Conservation (phyloP, 495 filamentous ascomycete genomes). For the Daldinia caldariorum region DNA sequence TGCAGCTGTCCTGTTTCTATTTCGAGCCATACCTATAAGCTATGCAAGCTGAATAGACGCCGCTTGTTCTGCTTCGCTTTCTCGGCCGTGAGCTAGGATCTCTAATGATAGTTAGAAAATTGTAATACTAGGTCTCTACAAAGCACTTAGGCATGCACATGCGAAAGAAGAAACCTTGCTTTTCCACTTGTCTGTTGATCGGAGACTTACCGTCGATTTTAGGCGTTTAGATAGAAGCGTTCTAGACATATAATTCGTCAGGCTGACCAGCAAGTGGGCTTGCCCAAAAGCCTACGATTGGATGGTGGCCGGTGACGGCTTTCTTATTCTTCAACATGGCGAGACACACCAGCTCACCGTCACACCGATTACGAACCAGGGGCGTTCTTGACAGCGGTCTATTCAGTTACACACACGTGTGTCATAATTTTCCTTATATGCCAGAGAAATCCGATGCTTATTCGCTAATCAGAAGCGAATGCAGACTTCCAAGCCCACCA, state of each 20-base stretch:
- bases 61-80: constrained; percentile 16
- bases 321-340: constrained; percentile 27
- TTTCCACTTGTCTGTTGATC: constrained; percentile 13
- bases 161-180: constrained; percentile 1
- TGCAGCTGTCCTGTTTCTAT: constrained; percentile 41
- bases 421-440: constrained; percentile 29
- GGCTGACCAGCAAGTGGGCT: constrained; percentile 25
- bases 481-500: constrained; percentile 23
- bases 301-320: constrained; percentile 20
- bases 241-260: constrained; percentile 30
- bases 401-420: constrained; percentile 33
- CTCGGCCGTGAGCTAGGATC: background rate
- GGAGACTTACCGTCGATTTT: constrained; percentile 30
- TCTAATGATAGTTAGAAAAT: constrained; percentile 16
- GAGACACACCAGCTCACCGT: constrained; percentile 42
- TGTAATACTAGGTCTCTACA: constrained; percentile 14
- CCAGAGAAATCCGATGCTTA: constrained; percentile 15
- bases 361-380: constrained; percentile 32
- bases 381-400: constrained; percentile 33
- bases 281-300: constrained; percentile 23
- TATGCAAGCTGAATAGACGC: constrained; percentile 26
- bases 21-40: constrained; percentile 20
- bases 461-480: constrained; percentile 24
- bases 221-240: constrained; percentile 19
- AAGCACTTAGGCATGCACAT: background rate